Base-by-base conservation (phyloP, 257 asterid genomes). In the Dorcoceras hygrometricum region DNA sequence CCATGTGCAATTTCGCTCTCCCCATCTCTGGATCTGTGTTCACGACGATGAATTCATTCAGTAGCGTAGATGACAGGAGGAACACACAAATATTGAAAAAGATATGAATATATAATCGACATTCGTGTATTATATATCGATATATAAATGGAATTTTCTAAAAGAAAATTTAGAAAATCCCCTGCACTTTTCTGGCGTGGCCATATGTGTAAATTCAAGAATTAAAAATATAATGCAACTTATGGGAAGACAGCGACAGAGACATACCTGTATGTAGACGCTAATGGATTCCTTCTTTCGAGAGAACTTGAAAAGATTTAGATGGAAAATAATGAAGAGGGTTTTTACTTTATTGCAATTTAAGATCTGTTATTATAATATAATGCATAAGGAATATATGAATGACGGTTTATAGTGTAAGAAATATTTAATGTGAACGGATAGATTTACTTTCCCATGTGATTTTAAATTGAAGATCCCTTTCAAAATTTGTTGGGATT, bases 1-100 rank as follows among this genome's bases (percentile, higher is more conserved):
- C 79, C 84, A 83, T 80, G 63, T 76, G 76, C 56, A 83, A 23
- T 63, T 80, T 83, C 27, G 86, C 86, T 3, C 89, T 78, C 0
- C 84, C 86, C 86, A 83, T 83, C 18, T 11, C 61, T 39, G 5
- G 36, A 59, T 67, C 66, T 39, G 29, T 54, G 48, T 56, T 56
- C 20, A 46, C 54, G 18, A 46, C n/a, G n/a, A n/a, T n/a, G 8
- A 4, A 18, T 16, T 18, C 54, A 46, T 3, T n/a, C n/a, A n/a
- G n/a, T n/a, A 28, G 31, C 31, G 6, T 28, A 28, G 31, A 5
- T n/a, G 6, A 28, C 31, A 1, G 31, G 31, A 28, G 31, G 31
- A 28, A 0, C 16, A 36, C 9, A 34, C 3, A 34, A 8, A 34
- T 34, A 3, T 34, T 34, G 43, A 34, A 34, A 34, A 8, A 9